Conservation (phyloP, 2,329 filamentous ascomycete genomes). For the Xylariales sp. region DNA sequence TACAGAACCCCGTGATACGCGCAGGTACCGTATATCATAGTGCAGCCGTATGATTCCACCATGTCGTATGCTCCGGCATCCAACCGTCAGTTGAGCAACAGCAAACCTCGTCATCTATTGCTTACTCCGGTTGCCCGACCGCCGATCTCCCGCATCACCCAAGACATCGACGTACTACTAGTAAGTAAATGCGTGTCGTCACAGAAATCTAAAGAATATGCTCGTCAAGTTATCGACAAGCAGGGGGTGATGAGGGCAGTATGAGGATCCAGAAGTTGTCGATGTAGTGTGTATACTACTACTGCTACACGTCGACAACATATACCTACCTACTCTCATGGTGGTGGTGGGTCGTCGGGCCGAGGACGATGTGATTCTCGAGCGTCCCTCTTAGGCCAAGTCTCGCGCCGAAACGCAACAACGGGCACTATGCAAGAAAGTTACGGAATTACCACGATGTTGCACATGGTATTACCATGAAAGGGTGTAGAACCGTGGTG, state of each 20-base stretch:
- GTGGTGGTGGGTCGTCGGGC: not conserved
- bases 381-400: not conserved
- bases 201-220: not conserved
- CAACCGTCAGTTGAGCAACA: not conserved
- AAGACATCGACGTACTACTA: not conserved
- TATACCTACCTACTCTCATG: no score
- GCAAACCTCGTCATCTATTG: conserved; percentile 5
- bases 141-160: not conserved
- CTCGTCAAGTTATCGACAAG: not conserved
- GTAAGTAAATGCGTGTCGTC: not conserved
- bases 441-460: not conserved
- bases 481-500: not conserved
- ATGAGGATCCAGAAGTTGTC: no score
- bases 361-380: not conserved
- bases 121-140: not conserved
- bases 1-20: not conserved
- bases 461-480: not conserved
- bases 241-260: no score
- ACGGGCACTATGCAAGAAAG: not conserved
- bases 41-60: not conserved
- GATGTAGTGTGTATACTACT: no score
- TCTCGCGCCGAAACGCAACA: not conserved
- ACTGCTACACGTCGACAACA: no score
- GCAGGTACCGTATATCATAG: not conserved
- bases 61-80: not conserved